Evolutionary conservation across 305 asterid species (phyloP).

Genomic region (Fraxinus greggii): DNA sequence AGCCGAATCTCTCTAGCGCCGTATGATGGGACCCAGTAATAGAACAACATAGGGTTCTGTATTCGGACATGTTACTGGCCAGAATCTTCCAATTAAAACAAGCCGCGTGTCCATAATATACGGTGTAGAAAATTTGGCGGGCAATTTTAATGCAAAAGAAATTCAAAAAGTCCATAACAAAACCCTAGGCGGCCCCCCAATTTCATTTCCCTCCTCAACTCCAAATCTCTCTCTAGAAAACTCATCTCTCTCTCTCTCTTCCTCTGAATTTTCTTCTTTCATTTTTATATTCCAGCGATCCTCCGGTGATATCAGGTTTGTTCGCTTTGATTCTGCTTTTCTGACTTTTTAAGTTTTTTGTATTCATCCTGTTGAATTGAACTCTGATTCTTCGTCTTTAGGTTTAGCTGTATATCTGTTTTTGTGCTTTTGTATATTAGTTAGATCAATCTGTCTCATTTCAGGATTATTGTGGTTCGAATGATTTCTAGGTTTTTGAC

Average conservation of each 20-base stretch:
- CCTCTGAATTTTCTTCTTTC: not conserved
- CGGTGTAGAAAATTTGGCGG: slow-evolving; percentile 58
- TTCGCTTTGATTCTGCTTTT: not conserved
- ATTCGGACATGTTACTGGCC: not conserved
- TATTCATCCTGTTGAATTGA: slow-evolving; percentile 9
- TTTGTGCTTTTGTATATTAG: not conserved
- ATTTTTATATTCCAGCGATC: not conserved
- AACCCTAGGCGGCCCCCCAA: slow-evolving; percentile 47
- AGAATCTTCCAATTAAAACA: not conserved
- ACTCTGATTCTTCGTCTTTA: slow-evolving; percentile 14
- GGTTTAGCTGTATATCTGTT: not conserved
- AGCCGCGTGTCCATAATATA: slow-evolving; percentile 21
- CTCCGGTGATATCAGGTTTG: not conserved
- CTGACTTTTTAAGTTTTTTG: not conserved
- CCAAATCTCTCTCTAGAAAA: slow-evolving; percentile 1
- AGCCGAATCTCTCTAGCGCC: slow-evolving; percentile 24
- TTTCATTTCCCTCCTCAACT: slow-evolving; percentile 19
- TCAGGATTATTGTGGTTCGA: not conserved
- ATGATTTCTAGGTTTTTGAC: slow-evolving; percentile 5
- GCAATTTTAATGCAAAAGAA: slow-evolving; percentile 35
- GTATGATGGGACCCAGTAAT: not conserved
- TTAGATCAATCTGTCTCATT: not conserved
- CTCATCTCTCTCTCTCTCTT: not conserved
- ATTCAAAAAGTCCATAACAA: slow-evolving; percentile 45
- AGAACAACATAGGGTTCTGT: slow-evolving; percentile 40